phyloP scores from a whole-genome alignment of 2,329 filamentous ascomycete species.

The Cordyceps tenuipes region DNA sequence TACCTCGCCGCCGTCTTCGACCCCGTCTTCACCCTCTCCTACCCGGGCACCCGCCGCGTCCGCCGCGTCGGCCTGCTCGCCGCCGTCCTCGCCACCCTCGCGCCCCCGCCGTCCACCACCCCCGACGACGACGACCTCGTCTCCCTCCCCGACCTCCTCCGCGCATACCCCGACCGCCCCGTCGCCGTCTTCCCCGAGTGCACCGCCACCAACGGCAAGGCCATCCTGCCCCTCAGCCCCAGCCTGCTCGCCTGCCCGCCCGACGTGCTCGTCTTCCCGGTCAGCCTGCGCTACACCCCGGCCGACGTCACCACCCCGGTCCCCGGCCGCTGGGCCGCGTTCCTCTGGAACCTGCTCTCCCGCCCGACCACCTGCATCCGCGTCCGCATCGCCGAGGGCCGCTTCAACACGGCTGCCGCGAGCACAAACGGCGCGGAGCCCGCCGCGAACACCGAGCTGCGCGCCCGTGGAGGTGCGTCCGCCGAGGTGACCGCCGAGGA shows the following conservation, averaged over 20 bases:
- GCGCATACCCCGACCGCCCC: constrained; percentile 61
- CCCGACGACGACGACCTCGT: constrained; percentile 40
- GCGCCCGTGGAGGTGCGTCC: constrained; percentile 23
- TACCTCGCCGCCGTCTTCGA: constrained; percentile 93
- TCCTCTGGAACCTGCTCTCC: constrained; percentile 80
- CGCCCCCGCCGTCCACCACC: constrained; percentile 38
- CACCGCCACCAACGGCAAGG: constrained; percentile 87
- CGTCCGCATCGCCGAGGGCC: constrained; percentile 76
- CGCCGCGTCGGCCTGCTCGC: constrained; percentile 67
- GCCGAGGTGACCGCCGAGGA: constrained; percentile 46
- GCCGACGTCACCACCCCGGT: constrained; percentile 86
- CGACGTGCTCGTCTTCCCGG: constrained; percentile 73
- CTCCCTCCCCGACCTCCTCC: constrained; percentile 54
- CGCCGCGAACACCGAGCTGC: constrained; percentile 20
- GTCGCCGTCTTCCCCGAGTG: constrained; percentile 90
- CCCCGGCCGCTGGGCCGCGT: constrained; percentile 61
- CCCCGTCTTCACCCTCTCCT: constrained; percentile 84
- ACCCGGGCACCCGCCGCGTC: constrained; percentile 65
- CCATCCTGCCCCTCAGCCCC: constrained; percentile 75
- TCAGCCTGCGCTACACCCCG: constrained; percentile 83
- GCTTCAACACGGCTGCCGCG: constrained; percentile 43
- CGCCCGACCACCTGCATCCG: constrained; percentile 82
- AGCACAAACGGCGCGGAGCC: constrained; percentile 26
- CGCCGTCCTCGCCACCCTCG: constrained; percentile 67
- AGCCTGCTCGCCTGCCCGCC: constrained; percentile 61